These are phyloP conservation scores for Naganishia sp. DNA, from an alignment of 1,284 basidiomycete species.

Conservation along the genomic window DNA sequence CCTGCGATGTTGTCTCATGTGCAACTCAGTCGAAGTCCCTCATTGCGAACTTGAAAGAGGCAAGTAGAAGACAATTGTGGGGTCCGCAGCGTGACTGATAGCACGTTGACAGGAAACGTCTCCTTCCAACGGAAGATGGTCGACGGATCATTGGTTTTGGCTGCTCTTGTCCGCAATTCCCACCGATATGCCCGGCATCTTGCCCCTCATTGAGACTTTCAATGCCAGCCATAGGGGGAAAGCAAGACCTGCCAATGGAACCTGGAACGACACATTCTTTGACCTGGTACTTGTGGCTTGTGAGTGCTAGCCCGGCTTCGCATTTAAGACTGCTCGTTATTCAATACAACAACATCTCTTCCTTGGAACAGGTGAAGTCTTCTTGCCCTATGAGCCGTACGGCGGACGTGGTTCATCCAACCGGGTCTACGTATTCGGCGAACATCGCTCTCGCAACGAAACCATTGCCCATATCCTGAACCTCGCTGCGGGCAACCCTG, in stretches of 20 bases:
- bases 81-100: no score
- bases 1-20: no score
- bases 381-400: conserved; percentile 4
- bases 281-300: conserved; percentile 12
- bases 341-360: background rate
- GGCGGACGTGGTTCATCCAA: background rate
- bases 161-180: conserved; percentile 4
- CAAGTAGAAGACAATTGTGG: no score
- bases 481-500: background rate
- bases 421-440: background rate
- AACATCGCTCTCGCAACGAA: background rate
- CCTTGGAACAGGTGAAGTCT: conserved; percentile 3
- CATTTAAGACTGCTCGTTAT: background rate
- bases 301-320: background rate
- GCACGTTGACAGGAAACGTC: no score
- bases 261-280: conserved; percentile 2
- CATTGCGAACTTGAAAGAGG: no score
- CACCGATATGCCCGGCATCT: background rate
- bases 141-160: conserved; percentile 7
- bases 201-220: conserved; percentile 11
- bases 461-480: background rate
- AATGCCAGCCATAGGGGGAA: background rate
- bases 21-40: no score
- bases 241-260: no score
- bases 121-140: no score